phyloP scores from a whole-genome alignment of 495 filamentous ascomycete species.

The Schizothecium vesticola region DNA sequence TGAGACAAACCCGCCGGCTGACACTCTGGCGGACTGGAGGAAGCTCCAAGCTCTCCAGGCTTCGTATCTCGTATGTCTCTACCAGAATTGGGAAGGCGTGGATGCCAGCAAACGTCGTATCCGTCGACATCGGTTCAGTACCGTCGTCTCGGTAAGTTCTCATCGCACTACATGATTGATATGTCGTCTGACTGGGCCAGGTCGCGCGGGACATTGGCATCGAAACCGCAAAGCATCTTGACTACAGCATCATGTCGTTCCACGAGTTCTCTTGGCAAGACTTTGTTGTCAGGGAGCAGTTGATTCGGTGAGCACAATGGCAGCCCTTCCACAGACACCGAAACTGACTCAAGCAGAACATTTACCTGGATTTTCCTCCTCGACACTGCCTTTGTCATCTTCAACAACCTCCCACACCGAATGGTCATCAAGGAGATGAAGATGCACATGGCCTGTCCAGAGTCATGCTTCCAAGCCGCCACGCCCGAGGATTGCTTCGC shows the following conservation, averaged over 20 bases:
- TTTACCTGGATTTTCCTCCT: conserved; percentile 28
- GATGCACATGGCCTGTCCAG: conserved; percentile 29
- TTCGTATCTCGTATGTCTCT: conserved; percentile 24
- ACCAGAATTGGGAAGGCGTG: conserved; percentile 28
- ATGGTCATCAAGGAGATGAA: conserved; percentile 34
- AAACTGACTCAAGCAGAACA: conserved; percentile 7
- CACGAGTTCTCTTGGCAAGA: conserved; percentile 27
- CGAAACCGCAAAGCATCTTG: conserved; percentile 21
- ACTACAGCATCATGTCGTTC: conserved; percentile 19
- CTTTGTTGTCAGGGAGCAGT: conserved; percentile 24
- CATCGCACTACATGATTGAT: no score
- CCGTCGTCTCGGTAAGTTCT: conserved; percentile 24
- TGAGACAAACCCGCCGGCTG: conserved; percentile 7
- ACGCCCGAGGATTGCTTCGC: conserved; percentile 22
- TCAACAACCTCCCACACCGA: conserved; percentile 31
- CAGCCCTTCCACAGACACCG: not conserved
- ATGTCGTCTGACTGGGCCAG: conserved; percentile 1
- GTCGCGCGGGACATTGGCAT: conserved; percentile 27
- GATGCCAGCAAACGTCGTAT: conserved; percentile 25
- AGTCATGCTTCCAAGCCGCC: conserved; percentile 26
- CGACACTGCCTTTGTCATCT: conserved; percentile 31
- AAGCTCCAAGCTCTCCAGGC: conserved; percentile 29
- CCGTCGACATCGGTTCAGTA: conserved; percentile 27
- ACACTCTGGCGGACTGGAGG: conserved; percentile 2
- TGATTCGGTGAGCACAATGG: conserved; percentile 21